Percentiles rank a stretch among this genome's conserved stretches.
phyloP scores from a whole-genome alignment of 257 asterid genomes.

The Plectranthus barbatus region DNA sequence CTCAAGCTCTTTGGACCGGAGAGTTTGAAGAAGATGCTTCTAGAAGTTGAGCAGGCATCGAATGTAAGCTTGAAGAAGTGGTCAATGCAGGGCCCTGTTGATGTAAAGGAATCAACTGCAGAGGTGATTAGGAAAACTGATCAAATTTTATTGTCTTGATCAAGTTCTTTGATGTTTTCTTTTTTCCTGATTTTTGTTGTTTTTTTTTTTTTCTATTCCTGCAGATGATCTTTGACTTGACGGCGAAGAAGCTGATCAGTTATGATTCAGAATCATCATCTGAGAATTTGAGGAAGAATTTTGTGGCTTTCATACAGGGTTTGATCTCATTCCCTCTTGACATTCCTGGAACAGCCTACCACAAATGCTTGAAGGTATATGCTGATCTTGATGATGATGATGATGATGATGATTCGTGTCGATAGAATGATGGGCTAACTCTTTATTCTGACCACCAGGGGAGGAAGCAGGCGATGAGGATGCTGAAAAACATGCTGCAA shows the following conservation, averaged over 20 bases:
- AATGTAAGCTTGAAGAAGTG: constrained; percentile 34
- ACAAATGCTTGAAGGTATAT: constrained; percentile 68
- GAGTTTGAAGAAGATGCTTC: constrained; percentile 62
- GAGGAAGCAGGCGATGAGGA: constrained; percentile 72
- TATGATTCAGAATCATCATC: constrained; percentile 56
- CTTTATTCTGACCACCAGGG: constrained; percentile 35
- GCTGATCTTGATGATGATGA: background rate
- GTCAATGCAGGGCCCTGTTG: constrained; percentile 34
- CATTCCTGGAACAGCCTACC: constrained; percentile 87
- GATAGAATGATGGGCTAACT: background rate
- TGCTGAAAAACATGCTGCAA: constrained; percentile 60
- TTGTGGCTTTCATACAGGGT: constrained; percentile 78
- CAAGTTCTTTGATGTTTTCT: background rate
- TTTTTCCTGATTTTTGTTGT: background rate
- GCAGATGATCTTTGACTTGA: constrained; percentile 90
- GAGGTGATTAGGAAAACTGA: constrained; percentile 27
- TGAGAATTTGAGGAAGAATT: constrained; percentile 54
- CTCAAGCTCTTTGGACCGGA: constrained; percentile 67
- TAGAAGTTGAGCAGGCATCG: constrained; percentile 55
- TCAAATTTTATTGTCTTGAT: background rate
- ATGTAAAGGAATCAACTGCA: constrained; percentile 66
- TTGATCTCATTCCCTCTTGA: constrained; percentile 80
- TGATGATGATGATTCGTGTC: too few relatives aligned
- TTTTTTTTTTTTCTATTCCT: background rate
- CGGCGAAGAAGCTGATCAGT: constrained; percentile 82